Evolutionary conservation across 148 eudicot genomes (phyloP), one percentile per base, ranked within the genome.

Genomic region (Spergularia marina): DNA sequence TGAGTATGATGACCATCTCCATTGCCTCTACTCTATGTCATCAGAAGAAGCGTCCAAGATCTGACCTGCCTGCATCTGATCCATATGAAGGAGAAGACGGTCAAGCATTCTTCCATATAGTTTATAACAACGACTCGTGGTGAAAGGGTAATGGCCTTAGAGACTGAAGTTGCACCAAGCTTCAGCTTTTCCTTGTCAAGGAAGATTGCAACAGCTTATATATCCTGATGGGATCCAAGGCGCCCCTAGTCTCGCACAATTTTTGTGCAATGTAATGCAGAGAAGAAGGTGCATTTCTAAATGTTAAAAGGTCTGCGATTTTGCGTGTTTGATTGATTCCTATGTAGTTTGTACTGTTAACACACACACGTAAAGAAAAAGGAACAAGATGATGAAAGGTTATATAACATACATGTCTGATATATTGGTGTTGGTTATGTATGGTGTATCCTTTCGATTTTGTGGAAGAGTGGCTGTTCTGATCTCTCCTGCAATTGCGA

Each of bases 21-120:
- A 66, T 81, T 52, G 39, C 77, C 74, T 72, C 80, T 54, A 69
- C 69, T 72, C 65, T 76, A 7, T 81, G 79, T 68, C 77, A 76
- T n/a, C 54, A 34, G 8, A 74, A 70, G 55, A 74, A 70, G 55
- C 63, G 51, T 17, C 34, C n/a, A 11, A 7, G 53, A 8, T 59
- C 56, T n/a, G 80, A 81, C 67, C 74, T 70, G 49, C 49, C n/a
- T 15, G 11, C 52, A 8, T 59, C 56, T 40, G 80, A 81, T 72
- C 74, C 80, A 30, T 76, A 76, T 73, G 80, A 59, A 76, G 83
- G 80, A 21, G 70, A 81, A 77, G 80, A 81, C 16, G 83, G 70
- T 17, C 57, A 47, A 53, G 77, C 74, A 20, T 81, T 81, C 77
- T 81, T 81, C 64, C 49, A 68, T 5, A 60, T 53, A 40, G 80